Percentiles rank a stretch among this genome's conserved stretches.
Conservation (phyloP, 352 stramenopile genomes). For the Halophytophthora batemanensis region DNA sequence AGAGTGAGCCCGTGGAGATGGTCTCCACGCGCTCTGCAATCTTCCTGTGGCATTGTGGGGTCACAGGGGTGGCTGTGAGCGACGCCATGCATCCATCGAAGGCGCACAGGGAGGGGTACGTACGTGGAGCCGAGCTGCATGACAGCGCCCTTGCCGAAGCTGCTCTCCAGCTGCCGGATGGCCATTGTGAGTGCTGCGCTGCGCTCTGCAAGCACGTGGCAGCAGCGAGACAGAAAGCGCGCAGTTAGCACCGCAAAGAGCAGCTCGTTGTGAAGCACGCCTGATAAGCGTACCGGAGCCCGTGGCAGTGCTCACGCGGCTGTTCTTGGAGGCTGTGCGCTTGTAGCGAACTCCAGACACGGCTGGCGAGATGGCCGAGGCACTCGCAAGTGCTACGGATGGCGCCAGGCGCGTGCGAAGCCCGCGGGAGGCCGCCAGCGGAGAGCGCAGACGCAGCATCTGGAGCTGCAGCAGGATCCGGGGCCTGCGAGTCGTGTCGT, state of each 20-base stretch:
- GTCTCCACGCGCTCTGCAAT: conserved; percentile 90
- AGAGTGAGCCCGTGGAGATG: conserved; percentile 93
- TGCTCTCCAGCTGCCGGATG: conserved; percentile 94
- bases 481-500: too few species aligned
- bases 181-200: conserved; percentile 91
- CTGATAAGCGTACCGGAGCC: conserved; percentile 23
- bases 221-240: not conserved
- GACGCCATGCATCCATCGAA: not conserved
- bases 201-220: conserved; percentile 71
- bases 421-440: conserved; percentile 15
- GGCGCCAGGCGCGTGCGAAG: conserved; percentile 8
- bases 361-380: conserved; percentile 9
- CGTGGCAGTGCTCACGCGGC: conserved; percentile 11
- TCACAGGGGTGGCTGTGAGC: too few species aligned
- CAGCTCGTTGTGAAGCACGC: not conserved
- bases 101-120: too few species aligned
- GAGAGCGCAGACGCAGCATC: conserved; percentile 22
- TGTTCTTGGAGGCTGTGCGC: conserved; percentile 28
- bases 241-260: not conserved
- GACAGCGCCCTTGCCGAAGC: conserved; percentile 95
- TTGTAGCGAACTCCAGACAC: conserved; percentile 27
- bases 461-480: too few species aligned
- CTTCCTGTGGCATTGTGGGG: conserved; percentile 51
- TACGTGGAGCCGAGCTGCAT: conserved; percentile 94
- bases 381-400: too few species aligned